Evolutionary conservation across 2,329 filamentous ascomycete species (phyloP), one percentile per base, ranked within the genome.

Genomic region (Ustilaginoidea virens): DNA sequence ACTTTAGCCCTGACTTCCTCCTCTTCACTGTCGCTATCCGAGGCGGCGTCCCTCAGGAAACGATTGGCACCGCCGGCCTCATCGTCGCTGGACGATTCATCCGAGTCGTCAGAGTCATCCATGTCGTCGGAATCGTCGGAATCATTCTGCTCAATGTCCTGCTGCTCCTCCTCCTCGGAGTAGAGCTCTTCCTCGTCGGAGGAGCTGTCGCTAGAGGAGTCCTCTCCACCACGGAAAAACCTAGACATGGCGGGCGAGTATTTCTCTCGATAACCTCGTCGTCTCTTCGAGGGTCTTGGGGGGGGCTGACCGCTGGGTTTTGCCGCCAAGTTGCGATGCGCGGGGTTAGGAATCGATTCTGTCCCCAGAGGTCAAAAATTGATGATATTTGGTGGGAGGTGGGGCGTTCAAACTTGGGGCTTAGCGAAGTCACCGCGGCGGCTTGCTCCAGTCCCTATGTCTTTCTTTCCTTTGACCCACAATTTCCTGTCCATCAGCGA

Each of bases 131-230:
- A 48, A 32, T 48, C 45, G 45, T 73, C 58, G 17, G 36, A 42
- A 23, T 38, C 31, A 27, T 36, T 30, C 26, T 42, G 33, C 15
- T 38, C 29, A 23, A 38, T 11, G 40, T 74, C 60, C 39, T 60
- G 44, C 44, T 57, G 45, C 42, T 53, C 53, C 42, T 54, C 51
- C 40, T 52, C 49, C 35, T 48, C 49, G 44, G 69, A 73, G 74
- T 92, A 92, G 60, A 93, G 77, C 60, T 86, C 79, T 64, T 96
- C 86, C 67, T 96, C 87, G 46, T 94, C 87, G 49, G 83, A 92
- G 69, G 82, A 83, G 64, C 74, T 86, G 61, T 94, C 86, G 67
- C 74, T 82, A 51, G 87, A 93, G 74, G 86, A 94, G 61, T 92
- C 86, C 64, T 70, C 66, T 49, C 78, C 80, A 56, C 80, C 80